phyloP scores from a whole-genome alignment of 2,329 filamentous ascomycete species.

The Myriangium duriaei region DNA sequence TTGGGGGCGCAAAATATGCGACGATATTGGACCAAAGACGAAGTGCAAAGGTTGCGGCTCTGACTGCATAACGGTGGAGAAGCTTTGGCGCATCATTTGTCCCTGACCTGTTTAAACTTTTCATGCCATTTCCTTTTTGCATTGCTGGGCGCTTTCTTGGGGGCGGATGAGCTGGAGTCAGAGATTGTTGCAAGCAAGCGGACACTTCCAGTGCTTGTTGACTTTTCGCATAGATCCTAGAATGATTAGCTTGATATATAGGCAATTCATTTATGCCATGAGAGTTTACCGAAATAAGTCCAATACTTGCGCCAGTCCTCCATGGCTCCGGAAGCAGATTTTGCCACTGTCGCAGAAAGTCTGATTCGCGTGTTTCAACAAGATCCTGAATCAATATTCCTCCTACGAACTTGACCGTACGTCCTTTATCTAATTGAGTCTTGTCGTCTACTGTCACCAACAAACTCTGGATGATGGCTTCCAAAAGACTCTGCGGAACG shows the following conservation, averaged over 20 bases:
- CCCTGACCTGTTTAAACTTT: conserved; percentile 21
- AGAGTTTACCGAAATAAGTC: conserved; percentile 15
- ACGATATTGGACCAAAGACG: conserved; percentile 63
- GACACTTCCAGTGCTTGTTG: background rate
- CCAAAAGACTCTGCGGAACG: conserved; percentile 23
- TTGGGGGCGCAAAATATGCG: conserved; percentile 81
- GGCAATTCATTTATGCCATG: background rate
- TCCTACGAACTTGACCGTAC: conserved; percentile 13
- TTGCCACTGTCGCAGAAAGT: conserved; percentile 27
- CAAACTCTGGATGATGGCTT: conserved; percentile 23
- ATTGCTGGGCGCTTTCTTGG: conserved; percentile 6
- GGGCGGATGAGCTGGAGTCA: background rate
- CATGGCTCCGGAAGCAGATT: conserved; percentile 23
- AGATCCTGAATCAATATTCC: conserved; percentile 14
- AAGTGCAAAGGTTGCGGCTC: conserved; percentile 60
- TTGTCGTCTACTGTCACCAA: background rate
- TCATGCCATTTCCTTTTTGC: conserved; percentile 29
- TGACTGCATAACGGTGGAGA: conserved; percentile 22
- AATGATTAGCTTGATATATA: background rate
- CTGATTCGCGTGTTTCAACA: conserved; percentile 12
- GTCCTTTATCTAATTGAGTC: background rate
- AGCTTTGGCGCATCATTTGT: background rate
- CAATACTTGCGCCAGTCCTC: conserved; percentile 16
- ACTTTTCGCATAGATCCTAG: background rate
- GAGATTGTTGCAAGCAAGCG: background rate